A percentile compares a stretch with the other conserved stretches of the same genome.
These are phyloP conservation scores for Dittrichia graveolens DNA, from an alignment of 129 eudicot species.

Conservation along the genomic window DNA sequence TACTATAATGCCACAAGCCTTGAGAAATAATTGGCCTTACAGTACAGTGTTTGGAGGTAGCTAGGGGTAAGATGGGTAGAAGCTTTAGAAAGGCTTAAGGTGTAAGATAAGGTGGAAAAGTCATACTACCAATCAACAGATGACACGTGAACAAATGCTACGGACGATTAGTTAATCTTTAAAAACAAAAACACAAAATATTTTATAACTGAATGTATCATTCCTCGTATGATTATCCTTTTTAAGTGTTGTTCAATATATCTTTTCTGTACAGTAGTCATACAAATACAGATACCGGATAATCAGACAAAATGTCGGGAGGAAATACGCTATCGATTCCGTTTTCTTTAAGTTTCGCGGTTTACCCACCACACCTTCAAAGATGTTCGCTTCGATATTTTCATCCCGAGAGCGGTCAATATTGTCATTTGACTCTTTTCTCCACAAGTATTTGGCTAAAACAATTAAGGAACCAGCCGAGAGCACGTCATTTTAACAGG, in stretches of 20 bases:
- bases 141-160: constrained; percentile 19
- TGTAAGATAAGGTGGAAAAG: constrained; percentile 32
- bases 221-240: constrained; percentile 1
- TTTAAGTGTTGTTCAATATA: neutral
- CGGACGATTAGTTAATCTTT: neutral
- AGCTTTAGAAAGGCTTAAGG: constrained; percentile 11
- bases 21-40: neutral
- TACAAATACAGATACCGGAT: constrained; percentile 5
- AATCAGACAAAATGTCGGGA: neutral
- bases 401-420: constrained; percentile 16
- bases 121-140: constrained; percentile 24
- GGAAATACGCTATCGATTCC: neutral
- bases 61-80: constrained; percentile 27
- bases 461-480: constrained; percentile 39
- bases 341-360: constrained; percentile 11
- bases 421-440: constrained; percentile 31
- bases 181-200: neutral
- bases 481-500: constrained; percentile 77
- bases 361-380: constrained; percentile 30
- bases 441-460: constrained; percentile 1
- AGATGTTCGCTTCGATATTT: constrained; percentile 16
- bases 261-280: neutral
- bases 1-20: constrained; percentile 18
- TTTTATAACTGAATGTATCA: neutral
- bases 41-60: neutral